Percentiles rank a stretch among this genome's conserved stretches.
These are phyloP conservation scores for Avena insularis DNA, from an alignment of 176 grass and related monocot species.

Conservation along the genomic window DNA sequence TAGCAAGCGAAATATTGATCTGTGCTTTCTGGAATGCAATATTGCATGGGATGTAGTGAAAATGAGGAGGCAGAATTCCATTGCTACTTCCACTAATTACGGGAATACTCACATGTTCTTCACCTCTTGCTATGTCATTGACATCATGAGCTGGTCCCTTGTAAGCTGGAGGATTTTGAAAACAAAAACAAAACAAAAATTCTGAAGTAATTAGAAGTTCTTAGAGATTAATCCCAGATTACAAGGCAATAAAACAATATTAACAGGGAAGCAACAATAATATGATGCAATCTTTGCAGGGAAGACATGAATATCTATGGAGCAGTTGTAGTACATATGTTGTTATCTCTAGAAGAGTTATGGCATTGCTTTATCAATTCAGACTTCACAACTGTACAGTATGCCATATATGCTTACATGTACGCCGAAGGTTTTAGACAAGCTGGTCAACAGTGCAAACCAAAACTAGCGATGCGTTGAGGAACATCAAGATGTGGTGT, in stretches of 20 bases:
- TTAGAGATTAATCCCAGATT: slow-evolving; percentile 25
- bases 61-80: slow-evolving; percentile 63
- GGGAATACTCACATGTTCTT: slow-evolving; percentile 73
- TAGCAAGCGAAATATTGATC: slow-evolving; percentile 71
- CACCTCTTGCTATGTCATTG: slow-evolving; percentile 81
- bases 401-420: neutral
- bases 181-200: neutral
- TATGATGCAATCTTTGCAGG: slow-evolving; percentile 22
- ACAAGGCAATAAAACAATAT: slow-evolving; percentile 6
- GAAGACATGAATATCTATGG: neutral
- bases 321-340: slow-evolving; percentile 16
- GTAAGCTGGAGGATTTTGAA: slow-evolving; percentile 14
- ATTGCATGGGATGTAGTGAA: slow-evolving; percentile 80
- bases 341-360: neutral
- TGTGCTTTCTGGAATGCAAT: slow-evolving; percentile 68
- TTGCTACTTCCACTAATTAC: slow-evolving; percentile 48
- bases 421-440: neutral
- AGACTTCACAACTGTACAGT: slow-evolving; percentile 21
- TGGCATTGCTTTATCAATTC: neutral
- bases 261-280: slow-evolving; percentile 9
- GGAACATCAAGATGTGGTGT: neutral
- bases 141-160: slow-evolving; percentile 55
- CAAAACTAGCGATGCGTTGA: neutral
- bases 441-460: neutral
- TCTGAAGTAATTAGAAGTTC: slow-evolving; percentile 12